phyloP scores from a whole-genome alignment of 129 eudicot genomes.

The Solidago caesia region DNA sequence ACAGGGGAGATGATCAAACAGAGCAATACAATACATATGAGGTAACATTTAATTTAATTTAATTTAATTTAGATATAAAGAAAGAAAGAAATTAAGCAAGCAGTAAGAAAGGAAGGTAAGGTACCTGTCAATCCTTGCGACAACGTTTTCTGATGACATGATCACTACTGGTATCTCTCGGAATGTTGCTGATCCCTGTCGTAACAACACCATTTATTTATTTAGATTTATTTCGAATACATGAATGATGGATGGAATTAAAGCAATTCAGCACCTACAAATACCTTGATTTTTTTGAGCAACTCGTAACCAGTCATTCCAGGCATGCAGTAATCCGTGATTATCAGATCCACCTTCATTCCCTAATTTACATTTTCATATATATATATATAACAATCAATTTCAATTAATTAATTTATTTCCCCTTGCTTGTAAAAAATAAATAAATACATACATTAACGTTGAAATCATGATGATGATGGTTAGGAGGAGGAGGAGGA shows the following conservation, averaged over 20 bases:
- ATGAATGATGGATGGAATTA: background rate
- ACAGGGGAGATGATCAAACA: background rate
- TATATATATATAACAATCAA: too few relatives aligned
- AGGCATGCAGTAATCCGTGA: slow-evolving; percentile 96
- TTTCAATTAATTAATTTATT: too few relatives aligned
- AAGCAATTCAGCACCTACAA: background rate
- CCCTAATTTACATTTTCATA: slow-evolving; percentile 24
- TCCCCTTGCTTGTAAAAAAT: too few relatives aligned
- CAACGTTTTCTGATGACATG: slow-evolving; percentile 91
- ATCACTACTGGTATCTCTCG: slow-evolving; percentile 92
- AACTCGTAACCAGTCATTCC: slow-evolving; percentile 97
- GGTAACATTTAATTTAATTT: too few relatives aligned
- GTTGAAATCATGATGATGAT: slow-evolving; percentile 24
- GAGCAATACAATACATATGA: too few relatives aligned
- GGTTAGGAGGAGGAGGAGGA: too few relatives aligned
- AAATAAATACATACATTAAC: slow-evolving; percentile 47
- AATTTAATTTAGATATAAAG: too few relatives aligned
- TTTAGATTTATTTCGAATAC: background rate
- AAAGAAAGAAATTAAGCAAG: background rate
- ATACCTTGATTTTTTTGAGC: slow-evolving; percentile 86
- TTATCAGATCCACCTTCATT: slow-evolving; percentile 79
- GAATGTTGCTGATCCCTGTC: slow-evolving; percentile 75
- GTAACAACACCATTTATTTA: background rate
- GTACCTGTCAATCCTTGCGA: slow-evolving; percentile 87
- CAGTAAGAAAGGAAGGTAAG: too few relatives aligned